phyloP scores from a whole-genome alignment of 768 basidiomycete genomes.

The Trametopsis cervina region DNA sequence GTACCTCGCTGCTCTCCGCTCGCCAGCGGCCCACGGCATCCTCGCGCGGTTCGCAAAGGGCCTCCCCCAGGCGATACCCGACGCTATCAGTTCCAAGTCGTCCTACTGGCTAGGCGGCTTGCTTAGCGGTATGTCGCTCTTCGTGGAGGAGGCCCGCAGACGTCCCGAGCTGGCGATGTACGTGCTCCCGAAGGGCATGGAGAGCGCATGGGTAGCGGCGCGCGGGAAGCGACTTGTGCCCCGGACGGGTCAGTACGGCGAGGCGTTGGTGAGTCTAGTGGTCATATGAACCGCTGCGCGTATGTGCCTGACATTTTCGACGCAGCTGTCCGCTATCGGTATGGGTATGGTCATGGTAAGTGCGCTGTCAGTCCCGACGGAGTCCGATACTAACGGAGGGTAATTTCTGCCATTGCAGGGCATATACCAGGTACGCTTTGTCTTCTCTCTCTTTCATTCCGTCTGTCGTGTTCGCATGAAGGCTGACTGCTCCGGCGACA shows the following conservation, averaged over 20 bases:
- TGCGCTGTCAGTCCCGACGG: conserved; percentile 5
- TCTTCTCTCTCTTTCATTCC: background rate
- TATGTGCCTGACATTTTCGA: no score
- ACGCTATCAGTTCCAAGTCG: conserved; percentile 56
- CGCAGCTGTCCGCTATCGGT: conserved; percentile 58
- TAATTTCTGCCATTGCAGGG: conserved; percentile 41
- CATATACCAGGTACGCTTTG: conserved; percentile 57
- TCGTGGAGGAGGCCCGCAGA: conserved; percentile 85
- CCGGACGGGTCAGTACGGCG: conserved; percentile 62
- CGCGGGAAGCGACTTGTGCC: conserved; percentile 72
- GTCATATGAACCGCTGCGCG: background rate
- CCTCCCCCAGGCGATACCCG: conserved; percentile 34
- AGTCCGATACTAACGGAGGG: background rate
- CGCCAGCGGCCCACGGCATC: conserved; percentile 23
- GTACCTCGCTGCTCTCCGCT: conserved; percentile 29
- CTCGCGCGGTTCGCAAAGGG: conserved; percentile 24
- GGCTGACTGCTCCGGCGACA: conserved; percentile 15
- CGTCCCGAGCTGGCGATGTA: conserved; percentile 91
- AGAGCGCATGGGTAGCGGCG: conserved; percentile 83
- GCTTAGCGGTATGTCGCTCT: conserved; percentile 66
- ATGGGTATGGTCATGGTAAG: conserved; percentile 91
- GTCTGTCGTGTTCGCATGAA: background rate
- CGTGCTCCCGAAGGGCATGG: conserved; percentile 81
- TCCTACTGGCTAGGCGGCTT: conserved; percentile 75
- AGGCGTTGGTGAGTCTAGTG: conserved; percentile 43